These are phyloP conservation scores for Aspergillus clavatus DNA, from an alignment of 2,329 filamentous ascomycete species.

Conservation along the genomic window DNA sequence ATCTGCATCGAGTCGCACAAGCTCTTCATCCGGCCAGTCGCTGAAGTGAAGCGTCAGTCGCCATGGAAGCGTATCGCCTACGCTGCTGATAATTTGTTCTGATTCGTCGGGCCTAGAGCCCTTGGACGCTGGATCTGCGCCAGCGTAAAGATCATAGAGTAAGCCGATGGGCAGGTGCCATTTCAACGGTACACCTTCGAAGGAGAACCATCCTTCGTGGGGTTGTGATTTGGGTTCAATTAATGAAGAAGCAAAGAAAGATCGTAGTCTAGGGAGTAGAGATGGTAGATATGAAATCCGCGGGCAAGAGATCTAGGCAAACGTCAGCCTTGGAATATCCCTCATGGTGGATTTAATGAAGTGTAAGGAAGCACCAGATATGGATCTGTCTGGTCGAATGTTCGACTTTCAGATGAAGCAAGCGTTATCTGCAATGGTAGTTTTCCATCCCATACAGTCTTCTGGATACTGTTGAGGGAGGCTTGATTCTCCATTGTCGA, in stretches of 20 bases:
- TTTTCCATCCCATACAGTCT: constrained; percentile 55
- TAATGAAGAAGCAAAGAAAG: constrained; percentile 56
- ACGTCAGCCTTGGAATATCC: not conserved
- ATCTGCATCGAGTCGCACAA: constrained; percentile 53
- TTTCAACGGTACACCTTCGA: constrained; percentile 64
- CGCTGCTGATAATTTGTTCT: constrained; percentile 13
- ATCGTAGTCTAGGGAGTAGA: constrained; percentile 57
- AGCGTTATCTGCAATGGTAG: constrained; percentile 58
- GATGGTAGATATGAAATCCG: constrained; percentile 66
- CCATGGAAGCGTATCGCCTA: constrained; percentile 51
- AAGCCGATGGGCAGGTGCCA: constrained; percentile 68
- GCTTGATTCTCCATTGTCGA: constrained; percentile 24
- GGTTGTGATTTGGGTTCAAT: constrained; percentile 53
- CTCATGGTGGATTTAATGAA: constrained; percentile 1
- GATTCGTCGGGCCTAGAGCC: constrained; percentile 14
- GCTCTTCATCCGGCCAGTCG: constrained; percentile 54
- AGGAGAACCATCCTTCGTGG: constrained; percentile 59
- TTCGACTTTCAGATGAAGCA: constrained; percentile 55
- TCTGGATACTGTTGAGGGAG: constrained; percentile 32
- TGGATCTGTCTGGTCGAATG: constrained; percentile 55
- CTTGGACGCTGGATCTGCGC: constrained; percentile 44
- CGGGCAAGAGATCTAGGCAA: constrained; percentile 53
- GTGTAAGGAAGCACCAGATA: constrained; percentile 47
- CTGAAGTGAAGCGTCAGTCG: constrained; percentile 58
- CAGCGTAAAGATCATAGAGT: constrained; percentile 64